Base-by-base conservation (phyloP, 176 grass and related monocot species). In the Luzula sylvatica region DNA sequence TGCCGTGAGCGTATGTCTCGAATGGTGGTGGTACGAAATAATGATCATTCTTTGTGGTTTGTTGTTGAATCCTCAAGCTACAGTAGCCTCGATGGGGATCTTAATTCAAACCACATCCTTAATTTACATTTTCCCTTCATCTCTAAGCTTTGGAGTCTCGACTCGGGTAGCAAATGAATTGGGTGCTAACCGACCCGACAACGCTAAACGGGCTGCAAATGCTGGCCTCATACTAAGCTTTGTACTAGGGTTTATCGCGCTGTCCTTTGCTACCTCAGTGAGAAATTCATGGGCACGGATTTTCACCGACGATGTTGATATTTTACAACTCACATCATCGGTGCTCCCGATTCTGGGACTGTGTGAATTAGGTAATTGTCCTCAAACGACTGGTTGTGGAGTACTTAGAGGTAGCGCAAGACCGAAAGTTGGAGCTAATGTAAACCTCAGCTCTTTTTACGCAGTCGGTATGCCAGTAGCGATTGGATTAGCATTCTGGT, bases 11-110 rank as follows among this genome's bases (percentile, higher is more conserved):
- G 86, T 98, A 5, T 98, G 93, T 67, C 74, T 98, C 12, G 93
- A 98, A 65, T 98, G 93, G 93, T 98, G 93, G 93, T 98, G 93
- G 93, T 98, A 98, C 65, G 93, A 98, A 65, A 98, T 98, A 66
- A 98, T 98, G 86, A 92, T 98, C 46, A 79, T 98, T 3, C 72
- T 98, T 11, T 90, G 86, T 38, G 93, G 93, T 5, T 76, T 92
- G 5, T 65, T 98, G 0, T 49, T 60, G 0, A 72, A 92, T 8
- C 93, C 93, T 9, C 66, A 72, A 55, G 86, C 78, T 7, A 87
- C 86, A 8, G 86, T 98, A 3, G 86, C 86, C 1, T 83, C 86
- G 29, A 98, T 98, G 93, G 93, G 92, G 8, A 78, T 98, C 8
- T 74, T 98, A 16, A 90, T 98, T 32, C 92, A 98, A 63, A 83